These are phyloP conservation scores for Lachnellula hyalina DNA, from an alignment of 2,329 filamentous ascomycete species.

Conservation along the genomic window DNA sequence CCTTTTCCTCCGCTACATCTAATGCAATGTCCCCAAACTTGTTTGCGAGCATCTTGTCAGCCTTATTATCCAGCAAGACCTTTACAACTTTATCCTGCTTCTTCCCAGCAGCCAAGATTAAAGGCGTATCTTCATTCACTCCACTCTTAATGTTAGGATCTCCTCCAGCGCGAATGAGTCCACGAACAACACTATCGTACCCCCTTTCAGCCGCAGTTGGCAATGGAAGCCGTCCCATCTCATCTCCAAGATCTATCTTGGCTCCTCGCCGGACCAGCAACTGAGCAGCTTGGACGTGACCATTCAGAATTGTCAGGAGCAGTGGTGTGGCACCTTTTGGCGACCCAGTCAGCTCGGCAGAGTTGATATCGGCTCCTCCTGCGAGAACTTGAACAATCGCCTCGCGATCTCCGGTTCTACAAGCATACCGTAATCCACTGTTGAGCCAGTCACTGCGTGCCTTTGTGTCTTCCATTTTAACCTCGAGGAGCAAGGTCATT, in stretches of 20 bases:
- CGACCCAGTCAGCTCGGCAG: background rate
- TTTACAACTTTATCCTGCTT: slow-evolving; percentile 10
- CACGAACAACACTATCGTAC: slow-evolving; percentile 11
- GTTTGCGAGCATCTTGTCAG: slow-evolving; percentile 2
- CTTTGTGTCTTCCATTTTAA: background rate
- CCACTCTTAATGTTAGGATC: slow-evolving; percentile 12
- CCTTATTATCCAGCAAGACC: slow-evolving; percentile 9
- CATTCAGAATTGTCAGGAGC: slow-evolving; percentile 9
- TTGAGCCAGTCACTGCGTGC: slow-evolving; percentile 3
- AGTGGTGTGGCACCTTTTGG: slow-evolving; percentile 3
- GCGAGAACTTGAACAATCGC: slow-evolving; percentile 4
- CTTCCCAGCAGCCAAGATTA: slow-evolving; percentile 7
- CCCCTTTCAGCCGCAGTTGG: slow-evolving; percentile 7
- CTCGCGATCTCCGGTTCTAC: background rate
- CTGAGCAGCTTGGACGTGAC: slow-evolving; percentile 6
- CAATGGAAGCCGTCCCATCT: slow-evolving; percentile 5
- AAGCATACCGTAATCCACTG: slow-evolving; percentile 1
- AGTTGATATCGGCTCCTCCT: slow-evolving; percentile 10
- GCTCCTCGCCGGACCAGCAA: slow-evolving; percentile 11
- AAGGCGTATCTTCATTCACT: slow-evolving; percentile 12
- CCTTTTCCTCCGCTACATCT: slow-evolving; percentile 18
- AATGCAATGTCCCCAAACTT: slow-evolving; percentile 13
- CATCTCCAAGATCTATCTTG: slow-evolving; percentile 7
- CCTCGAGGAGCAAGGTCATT: slow-evolving; percentile 2
- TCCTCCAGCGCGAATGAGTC: slow-evolving; percentile 10